phyloP scores from a whole-genome alignment of 108 stramenopile species.

The Nannochloropsis salina region DNA sequence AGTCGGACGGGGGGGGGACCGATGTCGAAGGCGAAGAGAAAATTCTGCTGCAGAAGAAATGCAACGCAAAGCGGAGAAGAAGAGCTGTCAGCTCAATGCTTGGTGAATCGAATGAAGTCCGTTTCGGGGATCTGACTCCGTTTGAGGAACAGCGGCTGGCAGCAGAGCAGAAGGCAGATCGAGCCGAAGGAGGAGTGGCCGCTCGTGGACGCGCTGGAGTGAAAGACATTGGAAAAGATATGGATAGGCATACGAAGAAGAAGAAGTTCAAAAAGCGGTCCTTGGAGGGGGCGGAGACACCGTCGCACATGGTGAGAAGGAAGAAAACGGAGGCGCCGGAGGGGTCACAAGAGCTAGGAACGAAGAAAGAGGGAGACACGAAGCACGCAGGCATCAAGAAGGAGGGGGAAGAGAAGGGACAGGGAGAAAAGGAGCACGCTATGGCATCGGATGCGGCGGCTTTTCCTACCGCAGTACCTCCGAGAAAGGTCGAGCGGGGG shows the following conservation, averaged over 20 bases:
- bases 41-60: neutral
- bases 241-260: neutral
- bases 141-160: slow-evolving; percentile 10
- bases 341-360: no score
- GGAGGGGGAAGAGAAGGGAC: neutral
- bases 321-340: no score
- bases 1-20: neutral
- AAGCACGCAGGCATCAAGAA: neutral
- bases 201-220: neutral
- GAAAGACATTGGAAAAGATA: neutral
- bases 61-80: no score
- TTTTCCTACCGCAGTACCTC: neutral
- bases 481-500: neutral
- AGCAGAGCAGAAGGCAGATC: neutral
- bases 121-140: slow-evolving; percentile 9
- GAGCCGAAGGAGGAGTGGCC: neutral
- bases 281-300: neutral
- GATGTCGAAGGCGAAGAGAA: neutral
- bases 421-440: neutral
- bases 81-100: neutral
- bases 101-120: neutral
- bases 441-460: neutral
- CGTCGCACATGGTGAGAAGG: neutral
- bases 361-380: neutral
- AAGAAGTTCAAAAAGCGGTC: neutral